These are phyloP conservation scores for Furcasterigmium sp. DNA, from an alignment of 2,329 filamentous ascomycete species.

Conservation along the genomic window DNA sequence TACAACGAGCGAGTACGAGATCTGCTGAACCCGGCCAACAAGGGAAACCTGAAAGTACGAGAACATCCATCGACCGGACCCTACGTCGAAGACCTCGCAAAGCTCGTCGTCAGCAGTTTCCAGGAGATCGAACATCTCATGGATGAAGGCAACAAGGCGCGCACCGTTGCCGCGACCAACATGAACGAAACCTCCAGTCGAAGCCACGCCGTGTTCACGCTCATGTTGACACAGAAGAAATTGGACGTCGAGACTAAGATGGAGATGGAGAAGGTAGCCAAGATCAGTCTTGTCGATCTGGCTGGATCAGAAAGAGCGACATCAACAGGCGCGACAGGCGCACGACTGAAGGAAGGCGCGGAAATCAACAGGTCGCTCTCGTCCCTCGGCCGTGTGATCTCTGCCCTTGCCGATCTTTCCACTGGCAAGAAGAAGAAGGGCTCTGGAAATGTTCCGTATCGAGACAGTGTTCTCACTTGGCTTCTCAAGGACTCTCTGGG, in stretches of 20 bases:
- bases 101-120: slow-evolving; percentile 89
- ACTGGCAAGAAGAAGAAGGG: slow-evolving; percentile 79
- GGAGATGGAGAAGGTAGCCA: slow-evolving; percentile 95
- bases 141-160: slow-evolving; percentile 98
- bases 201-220: slow-evolving; percentile 95
- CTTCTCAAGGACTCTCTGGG: slow-evolving; percentile 93
- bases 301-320: slow-evolving; percentile 94
- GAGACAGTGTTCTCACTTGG: slow-evolving; percentile 96
- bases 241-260: slow-evolving; percentile 90
- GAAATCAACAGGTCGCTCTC: slow-evolving; percentile 98
- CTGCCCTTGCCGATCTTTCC: slow-evolving; percentile 85
- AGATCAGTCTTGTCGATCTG: slow-evolving; percentile 96
- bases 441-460: slow-evolving; percentile 79
- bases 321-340: slow-evolving; percentile 95
- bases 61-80: slow-evolving; percentile 97
- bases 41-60: slow-evolving; percentile 93
- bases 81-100: slow-evolving; percentile 96
- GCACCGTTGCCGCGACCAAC: slow-evolving; percentile 96
- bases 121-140: slow-evolving; percentile 95
- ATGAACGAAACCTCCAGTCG: slow-evolving; percentile 99
- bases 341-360: slow-evolving; percentile 91
- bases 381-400: slow-evolving; percentile 94
- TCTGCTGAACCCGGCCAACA: slow-evolving; percentile 88
- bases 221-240: slow-evolving; percentile 91
- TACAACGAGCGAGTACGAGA: slow-evolving; percentile 98